Base-by-base conservation (phyloP, 1,284 basidiomycete species). In the Apiotrichum porosum region DNA sequence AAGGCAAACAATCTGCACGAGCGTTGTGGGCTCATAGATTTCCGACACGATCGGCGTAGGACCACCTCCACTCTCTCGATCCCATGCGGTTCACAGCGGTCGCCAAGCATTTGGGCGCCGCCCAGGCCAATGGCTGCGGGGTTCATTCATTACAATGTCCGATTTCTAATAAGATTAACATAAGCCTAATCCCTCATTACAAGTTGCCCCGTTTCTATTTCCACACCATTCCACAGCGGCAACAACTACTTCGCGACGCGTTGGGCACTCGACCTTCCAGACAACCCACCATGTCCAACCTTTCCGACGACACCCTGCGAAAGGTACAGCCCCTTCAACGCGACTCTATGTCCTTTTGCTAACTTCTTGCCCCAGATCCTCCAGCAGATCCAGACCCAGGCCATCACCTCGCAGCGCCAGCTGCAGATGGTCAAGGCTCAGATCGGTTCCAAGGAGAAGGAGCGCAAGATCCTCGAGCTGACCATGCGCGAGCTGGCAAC, bases 381-480 rank as follows among this genome's bases (percentile, higher is more conserved):
- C 45, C 74, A 86, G 42, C 90, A 93, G 76, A 91, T 93, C 50
- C 89, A 94, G 82, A 84, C 74, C 83, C 87, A 73, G 21, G 87
- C 87, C 12, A 75, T 90, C 21, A 80, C 85, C 61, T 86, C 88
- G 3, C 87, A 90, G 65, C 80, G 85, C 48, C 80, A 85, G 24
- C 78, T 89, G 38, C 81, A 80, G 56, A 52, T 87, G 47, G 81
- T 86, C 30, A 76, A 77, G 32, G 84, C 90, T 57, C 89, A 92
- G 73, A 80, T 80, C 38, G 67, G 81, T 14, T 74, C 79, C 26
- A 92, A 91, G 71, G 88, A 93, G 60, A 81, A 88, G 44, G 90
- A 92, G 71, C 80, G 84, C 32, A 82, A 85, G 54, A 89, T 92
- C 43, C 74, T 92, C n/a, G 85, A 90, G 69, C 78, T 93, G 17